Conservation (phyloP, 2,329 filamentous ascomycete genomes). For the Colletotrichum sojae region DNA sequence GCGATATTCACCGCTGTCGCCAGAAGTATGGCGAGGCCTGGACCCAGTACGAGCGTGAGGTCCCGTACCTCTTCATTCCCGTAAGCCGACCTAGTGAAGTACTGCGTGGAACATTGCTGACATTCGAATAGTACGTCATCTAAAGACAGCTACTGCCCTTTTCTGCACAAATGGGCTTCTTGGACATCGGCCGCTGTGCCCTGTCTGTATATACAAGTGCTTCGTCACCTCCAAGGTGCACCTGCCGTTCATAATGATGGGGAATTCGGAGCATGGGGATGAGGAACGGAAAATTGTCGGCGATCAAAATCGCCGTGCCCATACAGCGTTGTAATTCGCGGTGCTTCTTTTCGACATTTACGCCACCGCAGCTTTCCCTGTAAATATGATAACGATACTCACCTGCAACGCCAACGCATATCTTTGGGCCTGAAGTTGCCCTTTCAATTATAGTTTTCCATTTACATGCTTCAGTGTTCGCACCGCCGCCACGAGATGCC, state of each 20-base stretch:
- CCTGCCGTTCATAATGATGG: slow-evolving; percentile 11
- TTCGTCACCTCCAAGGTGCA: slow-evolving; percentile 20
- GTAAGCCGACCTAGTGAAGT: slow-evolving; percentile 46
- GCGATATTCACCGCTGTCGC: slow-evolving; percentile 83
- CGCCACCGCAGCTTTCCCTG: neutral
- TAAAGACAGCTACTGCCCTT: neutral
- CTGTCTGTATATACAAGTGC: slow-evolving; percentile 18
- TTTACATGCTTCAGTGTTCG: too few relatives aligned
- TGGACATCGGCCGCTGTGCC: neutral
- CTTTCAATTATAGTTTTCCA: too few relatives aligned
- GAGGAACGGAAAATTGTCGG: slow-evolving; percentile 1
- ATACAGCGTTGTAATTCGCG: slow-evolving; percentile 10
- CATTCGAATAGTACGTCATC: slow-evolving; percentile 1
- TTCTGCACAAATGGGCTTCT: neutral
- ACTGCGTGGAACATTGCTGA: neutral
- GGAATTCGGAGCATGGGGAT: slow-evolving; percentile 4
- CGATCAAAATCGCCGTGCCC: neutral
- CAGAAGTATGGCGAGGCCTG: slow-evolving; percentile 87
- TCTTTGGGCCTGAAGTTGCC: neutral
- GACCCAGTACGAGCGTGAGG: slow-evolving; percentile 83
- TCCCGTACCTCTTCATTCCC: slow-evolving; percentile 85
- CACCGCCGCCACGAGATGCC: too few relatives aligned
- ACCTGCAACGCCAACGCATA: neutral
- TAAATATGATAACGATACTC: slow-evolving; percentile 24
- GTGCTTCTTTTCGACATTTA: neutral